Base-by-base conservation (phyloP, 1,284 basidiomycete species). In the Papiliotrema terrestris region DNA sequence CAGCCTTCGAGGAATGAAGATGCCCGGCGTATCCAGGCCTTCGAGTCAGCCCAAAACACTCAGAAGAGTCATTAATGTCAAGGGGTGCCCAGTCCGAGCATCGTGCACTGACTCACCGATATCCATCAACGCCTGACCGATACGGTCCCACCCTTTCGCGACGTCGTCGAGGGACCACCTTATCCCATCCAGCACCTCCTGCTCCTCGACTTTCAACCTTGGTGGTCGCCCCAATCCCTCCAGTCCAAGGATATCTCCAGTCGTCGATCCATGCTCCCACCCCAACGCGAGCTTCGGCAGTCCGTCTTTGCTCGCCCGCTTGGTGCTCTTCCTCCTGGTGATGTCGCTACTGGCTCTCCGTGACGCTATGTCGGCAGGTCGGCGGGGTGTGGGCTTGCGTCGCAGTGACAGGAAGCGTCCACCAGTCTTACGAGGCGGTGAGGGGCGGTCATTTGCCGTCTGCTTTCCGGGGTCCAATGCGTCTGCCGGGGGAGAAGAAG, bases 121-220 rank as follows among this genome's bases (percentile, higher is more conserved):
- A 25, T 61, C 56, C 43, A 43, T 59, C 25, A 73, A 55, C n/a
- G 63, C 65, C 15, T 58, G 51, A 2, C 70, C 70, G 19, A 73
- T 57, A 44, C 61, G 56, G n/a, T 63, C 61, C 70, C 69, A 72
- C 11, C 59, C 66, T 4, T 55, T 45, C 43, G 49, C 56, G 6
- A 70, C 58, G 41, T 71, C 68, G 14, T 60, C 63, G 9, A 60
- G 52, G 3, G 51, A 54, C 50, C 60, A 66, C 20, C 57, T 54
- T 42, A 67, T 55, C 4, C 53, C 53, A 23, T 61, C 57, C 39
- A 74, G 54, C 39, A 60, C 53, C 20, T 56, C 49, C 29, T 54
- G 53, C 55, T 74, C 72, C 19, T 59, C 60, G 13, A 44, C 22
- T 6, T 41, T 53, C 38, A 74, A 54, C 17, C 20, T 50, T 0